Conservation (phyloP, 2,329 filamentous ascomycete genomes). For the Fusarium aywerte region DNA sequence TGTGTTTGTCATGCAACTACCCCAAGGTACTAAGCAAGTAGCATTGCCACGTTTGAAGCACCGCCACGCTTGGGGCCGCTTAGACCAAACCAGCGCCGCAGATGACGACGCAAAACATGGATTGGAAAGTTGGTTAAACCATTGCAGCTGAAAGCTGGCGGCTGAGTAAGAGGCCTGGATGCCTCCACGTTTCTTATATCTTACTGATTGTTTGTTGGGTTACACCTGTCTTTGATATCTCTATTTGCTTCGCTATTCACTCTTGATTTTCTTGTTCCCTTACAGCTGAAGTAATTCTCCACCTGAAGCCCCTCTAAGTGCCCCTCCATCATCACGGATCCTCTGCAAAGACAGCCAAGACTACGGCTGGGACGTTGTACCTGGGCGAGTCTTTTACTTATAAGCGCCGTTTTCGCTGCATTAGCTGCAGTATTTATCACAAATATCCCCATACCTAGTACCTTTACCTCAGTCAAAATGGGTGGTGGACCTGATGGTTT, state of each 20-base stretch:
- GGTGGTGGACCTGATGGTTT: constrained; percentile 63
- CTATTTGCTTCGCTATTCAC: not conserved
- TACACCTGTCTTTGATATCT: not conserved
- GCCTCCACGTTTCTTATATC: constrained; percentile 30
- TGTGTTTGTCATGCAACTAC: constrained; percentile 14
- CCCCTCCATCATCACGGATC: constrained; percentile 41
- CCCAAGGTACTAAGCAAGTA: not conserved
- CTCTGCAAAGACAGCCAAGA: constrained; percentile 17
- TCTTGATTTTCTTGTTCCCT: not conserved
- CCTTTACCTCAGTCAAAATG: constrained; percentile 48
- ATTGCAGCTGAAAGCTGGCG: constrained; percentile 12
- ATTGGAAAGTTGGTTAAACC: constrained; percentile 8
- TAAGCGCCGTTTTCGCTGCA: constrained; percentile 12
- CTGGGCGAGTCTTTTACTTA: constrained; percentile 27
- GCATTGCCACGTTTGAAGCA: constrained; percentile 37
- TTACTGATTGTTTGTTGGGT: constrained; percentile 9
- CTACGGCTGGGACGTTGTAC: constrained; percentile 11
- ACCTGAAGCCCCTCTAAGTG: constrained; percentile 23
- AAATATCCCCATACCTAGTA: not conserved
- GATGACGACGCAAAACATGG: constrained; percentile 37
- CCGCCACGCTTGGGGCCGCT: constrained; percentile 32
- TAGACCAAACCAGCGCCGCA: constrained; percentile 31
- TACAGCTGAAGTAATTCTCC: constrained; percentile 29
- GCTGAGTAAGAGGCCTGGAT: constrained; percentile 39
- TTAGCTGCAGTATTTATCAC: constrained; percentile 22